Conservation (phyloP, 2,329 filamentous ascomycete species). For the Calonectria fujianensis region DNA sequence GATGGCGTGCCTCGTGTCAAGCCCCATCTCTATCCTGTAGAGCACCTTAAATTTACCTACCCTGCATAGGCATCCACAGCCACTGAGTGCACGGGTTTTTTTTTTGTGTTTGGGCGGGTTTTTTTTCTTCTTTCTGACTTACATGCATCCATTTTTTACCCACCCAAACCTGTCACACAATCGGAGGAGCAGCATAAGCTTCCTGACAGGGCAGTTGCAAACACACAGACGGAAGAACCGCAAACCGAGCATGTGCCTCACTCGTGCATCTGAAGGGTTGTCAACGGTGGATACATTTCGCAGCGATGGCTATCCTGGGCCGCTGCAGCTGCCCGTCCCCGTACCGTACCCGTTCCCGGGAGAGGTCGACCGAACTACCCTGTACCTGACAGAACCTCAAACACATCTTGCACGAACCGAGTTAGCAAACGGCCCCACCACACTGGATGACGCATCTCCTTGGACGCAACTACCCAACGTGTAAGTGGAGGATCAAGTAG, state of each 20-base stretch:
- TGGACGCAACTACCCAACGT: not conserved
- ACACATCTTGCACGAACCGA: slow-evolving; percentile 34
- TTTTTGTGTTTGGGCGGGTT: not conserved
- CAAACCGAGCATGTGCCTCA: slow-evolving; percentile 24
- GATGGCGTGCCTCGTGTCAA: slow-evolving; percentile 24
- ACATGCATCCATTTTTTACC: slow-evolving; percentile 4
- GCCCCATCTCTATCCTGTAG: slow-evolving; percentile 8
- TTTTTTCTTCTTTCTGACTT: slow-evolving; percentile 17
- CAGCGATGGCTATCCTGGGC: slow-evolving; percentile 27
- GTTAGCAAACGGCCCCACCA: slow-evolving; percentile 19
- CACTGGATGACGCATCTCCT: slow-evolving; percentile 24
- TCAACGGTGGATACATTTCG: slow-evolving; percentile 30
- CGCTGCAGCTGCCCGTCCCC: slow-evolving; percentile 32
- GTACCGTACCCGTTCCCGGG: slow-evolving; percentile 1
- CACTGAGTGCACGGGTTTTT: slow-evolving; percentile 2
- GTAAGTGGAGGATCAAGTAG: slow-evolving; percentile 13
- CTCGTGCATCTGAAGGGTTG: slow-evolving; percentile 31
- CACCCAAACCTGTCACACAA: slow-evolving; percentile 14
- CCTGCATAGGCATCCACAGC: not conserved
- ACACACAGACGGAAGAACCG: slow-evolving; percentile 28
- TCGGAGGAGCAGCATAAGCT: not conserved
- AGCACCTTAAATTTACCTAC: slow-evolving; percentile 24
- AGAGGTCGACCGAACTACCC: slow-evolving; percentile 34
- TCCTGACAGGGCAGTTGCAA: slow-evolving; percentile 24
- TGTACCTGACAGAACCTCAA: slow-evolving; percentile 36